phyloP scores from a whole-genome alignment of 768 basidiomycete species.

The Kockovaella imperatae region DNA sequence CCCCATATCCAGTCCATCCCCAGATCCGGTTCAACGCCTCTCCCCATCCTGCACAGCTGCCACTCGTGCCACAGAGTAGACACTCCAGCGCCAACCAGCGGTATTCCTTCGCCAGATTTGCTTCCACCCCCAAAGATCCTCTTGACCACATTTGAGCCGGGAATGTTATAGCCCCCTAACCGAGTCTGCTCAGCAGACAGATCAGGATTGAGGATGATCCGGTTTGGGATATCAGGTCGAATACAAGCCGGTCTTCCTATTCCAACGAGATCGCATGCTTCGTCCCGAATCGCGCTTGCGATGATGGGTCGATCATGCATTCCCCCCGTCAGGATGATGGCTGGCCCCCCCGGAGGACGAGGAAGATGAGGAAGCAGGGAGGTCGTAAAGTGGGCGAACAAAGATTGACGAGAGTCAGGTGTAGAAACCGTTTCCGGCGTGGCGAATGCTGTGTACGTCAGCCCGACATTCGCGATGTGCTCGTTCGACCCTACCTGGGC shows the following conservation, averaged over 20 bases:
- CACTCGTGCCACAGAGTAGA: conserved; percentile 41
- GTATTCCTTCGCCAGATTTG: conserved; percentile 12
- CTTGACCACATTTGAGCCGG: conserved; percentile 15
- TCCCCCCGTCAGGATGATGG: conserved; percentile 32
- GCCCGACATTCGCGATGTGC: not conserved
- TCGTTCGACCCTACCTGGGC: conserved; percentile 17
- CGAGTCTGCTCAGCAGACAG: conserved; percentile 10
- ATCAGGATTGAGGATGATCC: conserved; percentile 22
- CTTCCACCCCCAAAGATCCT: conserved; percentile 14
- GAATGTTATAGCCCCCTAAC: conserved; percentile 26
- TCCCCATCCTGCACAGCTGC: conserved; percentile 28
- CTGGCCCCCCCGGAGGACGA: conserved; percentile 29
- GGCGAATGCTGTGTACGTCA: conserved; percentile 16
- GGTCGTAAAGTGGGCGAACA: conserved; percentile 36
- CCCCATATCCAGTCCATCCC: conserved; percentile 26
- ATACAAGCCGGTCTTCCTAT: conserved; percentile 35
- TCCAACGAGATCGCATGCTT: conserved; percentile 32
- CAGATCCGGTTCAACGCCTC: conserved; percentile 28
- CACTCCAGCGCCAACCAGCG: conserved; percentile 32
- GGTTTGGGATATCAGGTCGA: conserved; percentile 14
- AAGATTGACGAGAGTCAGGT: conserved; percentile 25
- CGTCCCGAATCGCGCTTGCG: conserved; percentile 12
- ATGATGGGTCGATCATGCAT: conserved; percentile 27
- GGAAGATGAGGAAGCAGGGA: conserved; percentile 22
- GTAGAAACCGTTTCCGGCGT: not conserved